Evolutionary conservation across 495 filamentous ascomycete genomes (phyloP).

Genomic region (Letharia columbiana): DNA sequence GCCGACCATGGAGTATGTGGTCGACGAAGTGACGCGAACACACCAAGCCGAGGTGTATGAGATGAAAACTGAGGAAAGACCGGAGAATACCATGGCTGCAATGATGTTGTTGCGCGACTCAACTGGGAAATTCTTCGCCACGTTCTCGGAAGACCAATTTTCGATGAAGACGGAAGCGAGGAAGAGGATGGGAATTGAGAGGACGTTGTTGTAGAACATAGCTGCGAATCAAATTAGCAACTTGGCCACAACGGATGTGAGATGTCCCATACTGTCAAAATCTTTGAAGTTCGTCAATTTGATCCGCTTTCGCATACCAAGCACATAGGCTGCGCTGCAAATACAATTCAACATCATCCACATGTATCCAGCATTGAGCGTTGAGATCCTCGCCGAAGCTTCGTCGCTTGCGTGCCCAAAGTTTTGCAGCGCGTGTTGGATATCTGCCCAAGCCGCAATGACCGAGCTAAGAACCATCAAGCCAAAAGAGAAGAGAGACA

Average conservation of each 20-base stretch:
- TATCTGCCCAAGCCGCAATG: slow-evolving; percentile 96
- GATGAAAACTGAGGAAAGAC: slow-evolving; percentile 90
- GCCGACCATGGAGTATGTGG: slow-evolving; percentile 97
- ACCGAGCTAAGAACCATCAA: slow-evolving; percentile 95
- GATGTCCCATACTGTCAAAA: slow-evolving; percentile 76
- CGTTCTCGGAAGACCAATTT: slow-evolving; percentile 83
- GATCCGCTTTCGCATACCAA: slow-evolving; percentile 96
- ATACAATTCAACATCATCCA: slow-evolving; percentile 99
- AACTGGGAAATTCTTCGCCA: slow-evolving; percentile 77
- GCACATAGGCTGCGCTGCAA: slow-evolving; percentile 81
- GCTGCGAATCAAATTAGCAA: slow-evolving; percentile 42
- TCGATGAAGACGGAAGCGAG: slow-evolving; percentile 75
- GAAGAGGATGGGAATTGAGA: slow-evolving; percentile 89
- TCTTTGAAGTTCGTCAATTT: slow-evolving; percentile 99
- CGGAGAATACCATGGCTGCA: slow-evolving; percentile 87
- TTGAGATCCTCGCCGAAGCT: slow-evolving; percentile 68
- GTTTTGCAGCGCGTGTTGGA: slow-evolving; percentile 69
- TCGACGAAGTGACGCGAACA: slow-evolving; percentile 90
- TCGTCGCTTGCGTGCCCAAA: slow-evolving; percentile 49
- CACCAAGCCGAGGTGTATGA: slow-evolving; percentile 98
- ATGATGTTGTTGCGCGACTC: slow-evolving; percentile 66
- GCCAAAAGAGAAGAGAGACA: slow-evolving; percentile 91
- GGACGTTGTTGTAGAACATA: slow-evolving; percentile 99
- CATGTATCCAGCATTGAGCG: slow-evolving; percentile 89
- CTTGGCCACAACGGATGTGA: background rate